Conservation (phyloP, 106 monocot genomes). For the Dioscorea alata region DNA sequence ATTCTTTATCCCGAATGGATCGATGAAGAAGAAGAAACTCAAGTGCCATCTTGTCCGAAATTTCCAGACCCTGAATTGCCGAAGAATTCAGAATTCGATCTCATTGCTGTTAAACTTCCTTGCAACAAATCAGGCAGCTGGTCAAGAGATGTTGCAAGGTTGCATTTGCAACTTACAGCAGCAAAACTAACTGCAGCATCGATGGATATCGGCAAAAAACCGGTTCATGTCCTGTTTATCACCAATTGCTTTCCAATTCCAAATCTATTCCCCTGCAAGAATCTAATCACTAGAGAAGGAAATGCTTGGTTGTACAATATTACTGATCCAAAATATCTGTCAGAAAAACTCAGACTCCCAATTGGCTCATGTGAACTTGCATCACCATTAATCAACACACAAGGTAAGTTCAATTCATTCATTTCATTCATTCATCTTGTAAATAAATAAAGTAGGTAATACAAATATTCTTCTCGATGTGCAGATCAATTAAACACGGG, state of each 20-base stretch:
- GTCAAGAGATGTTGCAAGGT: constrained; percentile 73
- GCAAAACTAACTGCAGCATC: constrained; percentile 48
- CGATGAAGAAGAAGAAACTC: constrained; percentile 76
- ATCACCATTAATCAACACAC: constrained; percentile 26
- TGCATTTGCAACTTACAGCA: constrained; percentile 79
- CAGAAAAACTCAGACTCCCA: constrained; percentile 59
- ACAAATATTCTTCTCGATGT: neutral
- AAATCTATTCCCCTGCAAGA: constrained; percentile 66
- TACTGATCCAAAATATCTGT: constrained; percentile 32
- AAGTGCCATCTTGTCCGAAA: constrained; percentile 61
- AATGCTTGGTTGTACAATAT: constrained; percentile 60
- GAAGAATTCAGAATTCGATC: constrained; percentile 22
- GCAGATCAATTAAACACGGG: constrained; percentile 14
- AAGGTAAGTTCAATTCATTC: constrained; percentile 30
- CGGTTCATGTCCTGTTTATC: constrained; percentile 57
- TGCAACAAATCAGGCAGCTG: constrained; percentile 48
- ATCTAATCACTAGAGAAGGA: constrained; percentile 43
- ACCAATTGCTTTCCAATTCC: constrained; percentile 75
- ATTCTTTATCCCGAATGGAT: constrained; percentile 94
- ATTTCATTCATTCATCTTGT: no score
- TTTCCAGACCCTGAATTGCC: constrained; percentile 52
- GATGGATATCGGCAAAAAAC: neutral
- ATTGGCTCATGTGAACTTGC: constrained; percentile 73
- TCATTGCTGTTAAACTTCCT: constrained; percentile 86
- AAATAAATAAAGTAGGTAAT: neutral